Conservation (phyloP, 139 green algal species). For the Closterium sp. region DNA sequence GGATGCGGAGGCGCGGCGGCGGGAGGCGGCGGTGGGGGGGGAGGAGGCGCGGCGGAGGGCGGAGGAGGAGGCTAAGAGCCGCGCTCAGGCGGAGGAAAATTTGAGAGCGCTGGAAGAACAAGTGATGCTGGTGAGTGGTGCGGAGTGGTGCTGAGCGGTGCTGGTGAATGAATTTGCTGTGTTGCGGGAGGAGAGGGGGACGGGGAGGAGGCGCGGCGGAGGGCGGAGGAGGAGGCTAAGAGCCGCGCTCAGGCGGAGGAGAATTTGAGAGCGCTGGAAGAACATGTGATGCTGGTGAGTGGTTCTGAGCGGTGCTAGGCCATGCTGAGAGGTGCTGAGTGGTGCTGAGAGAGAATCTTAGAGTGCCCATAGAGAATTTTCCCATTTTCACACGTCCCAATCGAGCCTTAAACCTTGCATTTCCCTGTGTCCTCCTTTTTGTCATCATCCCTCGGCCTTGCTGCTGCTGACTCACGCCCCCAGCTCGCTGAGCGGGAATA, state of each 20-base stretch:
- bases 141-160: too few relatives aligned
- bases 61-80: neutral
- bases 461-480: neutral
- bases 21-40: constrained; percentile 27
- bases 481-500: constrained; percentile 62
- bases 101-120: neutral
- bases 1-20: constrained; percentile 12
- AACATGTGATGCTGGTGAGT: neutral
- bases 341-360: too few relatives aligned
- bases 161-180: too few relatives aligned
- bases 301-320: neutral
- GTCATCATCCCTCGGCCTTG: neutral
- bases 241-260: neutral
- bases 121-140: neutral
- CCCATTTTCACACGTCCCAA: too few relatives aligned
- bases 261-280: neutral
- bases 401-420: too few relatives aligned
- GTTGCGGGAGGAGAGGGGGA: too few relatives aligned
- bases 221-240: constrained; percentile 1
- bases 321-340: too few relatives aligned
- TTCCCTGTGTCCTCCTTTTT: neutral
- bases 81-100: neutral
- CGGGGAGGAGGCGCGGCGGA: constrained; percentile 10
- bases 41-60: constrained; percentile 7
- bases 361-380: too few relatives aligned